Base-by-base conservation (phyloP, 495 filamentous ascomycete genomes). In the Penicillium paxilli region DNA sequence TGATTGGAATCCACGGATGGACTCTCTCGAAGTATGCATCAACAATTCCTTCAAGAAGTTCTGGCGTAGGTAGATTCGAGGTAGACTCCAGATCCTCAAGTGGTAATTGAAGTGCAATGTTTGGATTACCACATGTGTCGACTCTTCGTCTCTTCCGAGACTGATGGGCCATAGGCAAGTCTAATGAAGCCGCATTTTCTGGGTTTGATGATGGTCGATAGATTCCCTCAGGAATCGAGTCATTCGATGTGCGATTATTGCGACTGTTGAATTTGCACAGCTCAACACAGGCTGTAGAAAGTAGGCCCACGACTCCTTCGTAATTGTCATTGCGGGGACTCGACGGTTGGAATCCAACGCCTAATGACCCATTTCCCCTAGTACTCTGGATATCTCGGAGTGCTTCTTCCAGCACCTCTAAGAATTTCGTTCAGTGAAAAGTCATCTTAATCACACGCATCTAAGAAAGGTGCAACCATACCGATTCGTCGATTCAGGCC, bases 1-100 rank as follows among this genome's bases (percentile, higher is more conserved):
- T 41, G 12, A 75, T 69, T 12, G 72, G 72, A 37, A 75, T 72
- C 72, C 72, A 75, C 17, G 65, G 72, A 47, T 75, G 72, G 7
- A 70, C 54, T 2, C 57, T 49, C 5, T 51, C 49, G 47, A 73
- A 75, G 52, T 70, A 68, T 8, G 54, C 48, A 42, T 67, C 57
- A 8, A 72, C 55, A n/a, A 63, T 59, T 44, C 58, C 57, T 24
- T 69, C 58, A 4, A 72, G 47, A 2, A 71, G 35, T 7, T 57
- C 42, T 8, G 57, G 35, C 9, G 65, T 52, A 4, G 65, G 67
- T 5, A 68, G 51, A n/a, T 40, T 51, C 17, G 47, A 50, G 3
- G 54, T 23, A 8, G 40, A 22, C 20, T 51, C 47, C 1, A 56
- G 40, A 33, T 56, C 28, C 11, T 56, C 54, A 5, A 51, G 23